phyloP scores from a whole-genome alignment of 495 filamentous ascomycete genomes.

The Penicillium paradoxum region DNA sequence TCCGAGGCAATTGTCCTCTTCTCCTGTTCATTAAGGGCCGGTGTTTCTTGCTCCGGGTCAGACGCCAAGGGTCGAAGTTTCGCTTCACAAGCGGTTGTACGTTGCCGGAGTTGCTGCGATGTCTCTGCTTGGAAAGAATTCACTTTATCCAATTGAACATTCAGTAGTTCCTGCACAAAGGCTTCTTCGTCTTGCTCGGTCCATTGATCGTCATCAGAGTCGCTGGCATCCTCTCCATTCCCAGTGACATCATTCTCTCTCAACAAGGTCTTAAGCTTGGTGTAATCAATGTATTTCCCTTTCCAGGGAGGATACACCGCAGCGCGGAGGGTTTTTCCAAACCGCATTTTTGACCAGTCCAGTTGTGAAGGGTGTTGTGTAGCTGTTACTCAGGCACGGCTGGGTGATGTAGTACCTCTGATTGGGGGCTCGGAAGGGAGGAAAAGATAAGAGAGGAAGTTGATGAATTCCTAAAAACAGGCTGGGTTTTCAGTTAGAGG shows the following conservation, averaged over 20 bases:
- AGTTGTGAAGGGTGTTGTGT: constrained; percentile 3
- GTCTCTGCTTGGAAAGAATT: constrained; percentile 80
- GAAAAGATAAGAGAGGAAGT: not conserved
- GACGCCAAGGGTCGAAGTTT: constrained; percentile 46
- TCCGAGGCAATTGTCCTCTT: constrained; percentile 55
- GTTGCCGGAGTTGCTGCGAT: constrained; percentile 63
- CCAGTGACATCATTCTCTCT: constrained; percentile 56
- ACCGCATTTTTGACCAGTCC: constrained; percentile 64
- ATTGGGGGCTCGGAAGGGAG: not conserved
- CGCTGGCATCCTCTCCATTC: constrained; percentile 43
- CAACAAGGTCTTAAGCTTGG: constrained; percentile 82
- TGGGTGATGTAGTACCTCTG: constrained; percentile 2
- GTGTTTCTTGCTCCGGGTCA: constrained; percentile 23
- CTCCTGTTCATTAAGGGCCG: constrained; percentile 36
- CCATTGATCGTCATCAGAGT: constrained; percentile 58
- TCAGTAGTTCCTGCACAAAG: constrained; percentile 93
- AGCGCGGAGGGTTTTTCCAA: constrained; percentile 77
- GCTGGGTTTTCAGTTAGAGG: not conserved
- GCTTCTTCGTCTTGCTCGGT: constrained; percentile 91
- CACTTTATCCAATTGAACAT: constrained; percentile 93
- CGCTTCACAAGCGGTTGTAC: constrained; percentile 52
- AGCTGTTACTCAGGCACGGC: not conserved
- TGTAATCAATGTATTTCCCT: constrained; percentile 90
- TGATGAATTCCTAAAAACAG: not conserved
- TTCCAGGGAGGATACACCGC: constrained; percentile 86